Percentiles rank a stretch among this genome's conserved stretches.
Evolutionary conservation across 345 rosid genomes (phyloP).

Genomic region (Ceriops decandra): DNA sequence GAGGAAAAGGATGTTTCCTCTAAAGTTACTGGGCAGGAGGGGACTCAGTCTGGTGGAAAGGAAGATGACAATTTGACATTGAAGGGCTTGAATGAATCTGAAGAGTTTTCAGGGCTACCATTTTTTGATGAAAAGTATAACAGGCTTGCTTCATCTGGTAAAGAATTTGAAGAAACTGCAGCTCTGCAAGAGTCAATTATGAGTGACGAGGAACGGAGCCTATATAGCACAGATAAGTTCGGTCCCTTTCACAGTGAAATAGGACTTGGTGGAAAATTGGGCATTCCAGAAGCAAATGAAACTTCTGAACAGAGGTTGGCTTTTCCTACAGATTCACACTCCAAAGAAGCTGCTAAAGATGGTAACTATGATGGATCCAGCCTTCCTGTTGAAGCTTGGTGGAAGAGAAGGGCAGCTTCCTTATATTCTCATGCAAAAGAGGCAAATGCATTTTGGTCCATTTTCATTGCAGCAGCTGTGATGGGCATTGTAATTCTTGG

Average conservation of each 20-base stretch:
- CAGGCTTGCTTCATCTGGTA: conserved; percentile 19
- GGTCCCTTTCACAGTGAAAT: conserved; percentile 50
- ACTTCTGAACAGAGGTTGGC: conserved; percentile 28
- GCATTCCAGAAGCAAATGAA: conserved; percentile 36
- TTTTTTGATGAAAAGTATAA: conserved; percentile 44
- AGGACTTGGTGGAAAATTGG: conserved; percentile 35
- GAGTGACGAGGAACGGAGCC: conserved; percentile 42
- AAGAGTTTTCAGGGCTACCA: conserved; percentile 50
- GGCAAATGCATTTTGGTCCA: conserved; percentile 84
- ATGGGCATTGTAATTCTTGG: conserved; percentile 92
- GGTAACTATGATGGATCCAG: conserved; percentile 34
- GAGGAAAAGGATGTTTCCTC: conserved; percentile 36
- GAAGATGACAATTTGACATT: conserved; percentile 50
- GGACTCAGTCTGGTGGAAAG: conserved; percentile 44
- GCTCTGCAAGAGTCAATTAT: conserved; percentile 32
- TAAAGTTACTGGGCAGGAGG: conserved; percentile 38
- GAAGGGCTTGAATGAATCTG: conserved; percentile 48
- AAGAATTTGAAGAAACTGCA: conserved; percentile 42
- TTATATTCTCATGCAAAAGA: conserved; percentile 73
- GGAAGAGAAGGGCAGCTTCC: conserved; percentile 84
- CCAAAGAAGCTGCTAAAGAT: conserved; percentile 38
- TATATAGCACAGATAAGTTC: conserved; percentile 45
- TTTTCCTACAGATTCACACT: conserved; percentile 36
- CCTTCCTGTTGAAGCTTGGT: conserved; percentile 88
- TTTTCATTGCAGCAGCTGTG: conserved; percentile 88